Evolutionary conservation across 306 rosid species (phyloP).

Genomic region (Pueraria montana): DNA sequence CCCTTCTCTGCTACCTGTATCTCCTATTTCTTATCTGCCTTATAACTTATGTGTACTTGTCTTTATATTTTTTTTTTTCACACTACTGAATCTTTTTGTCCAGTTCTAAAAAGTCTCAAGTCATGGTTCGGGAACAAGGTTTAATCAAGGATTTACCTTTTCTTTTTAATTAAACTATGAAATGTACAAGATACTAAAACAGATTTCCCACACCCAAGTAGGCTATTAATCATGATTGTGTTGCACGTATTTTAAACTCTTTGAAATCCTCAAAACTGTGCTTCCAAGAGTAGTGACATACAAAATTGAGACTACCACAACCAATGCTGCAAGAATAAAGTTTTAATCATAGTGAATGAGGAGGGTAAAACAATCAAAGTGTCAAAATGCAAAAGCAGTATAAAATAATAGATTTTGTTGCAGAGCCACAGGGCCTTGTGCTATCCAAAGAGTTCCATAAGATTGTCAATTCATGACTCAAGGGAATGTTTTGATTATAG

Average conservation of each 20-base stretch:
- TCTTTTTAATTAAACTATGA: neutral
- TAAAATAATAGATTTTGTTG: neutral
- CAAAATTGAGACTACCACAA: neutral
- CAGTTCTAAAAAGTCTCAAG: neutral
- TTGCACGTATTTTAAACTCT: neutral
- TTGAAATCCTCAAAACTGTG: neutral
- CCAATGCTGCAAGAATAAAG: neutral
- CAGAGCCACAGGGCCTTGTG: neutral
- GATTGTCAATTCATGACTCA: neutral
- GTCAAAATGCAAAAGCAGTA: neutral
- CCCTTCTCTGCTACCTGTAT: neutral
- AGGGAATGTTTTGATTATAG: neutral
- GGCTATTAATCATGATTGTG: neutral
- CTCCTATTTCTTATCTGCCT: neutral
- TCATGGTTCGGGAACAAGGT: neutral
- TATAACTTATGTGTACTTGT: neutral
- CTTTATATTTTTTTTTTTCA: neutral
- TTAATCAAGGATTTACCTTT: neutral
- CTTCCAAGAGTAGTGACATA: neutral
- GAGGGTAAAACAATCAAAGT: neutral
- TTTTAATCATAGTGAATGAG: neutral
- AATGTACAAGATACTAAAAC: neutral
- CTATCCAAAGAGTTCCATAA: neutral
- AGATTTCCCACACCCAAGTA: neutral
- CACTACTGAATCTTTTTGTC: neutral